Percentiles rank a stretch among this genome's conserved stretches.
Evolutionary conservation across 2,329 filamentous ascomycete genomes (phyloP).

Genomic region (Knufia fluminis): DNA sequence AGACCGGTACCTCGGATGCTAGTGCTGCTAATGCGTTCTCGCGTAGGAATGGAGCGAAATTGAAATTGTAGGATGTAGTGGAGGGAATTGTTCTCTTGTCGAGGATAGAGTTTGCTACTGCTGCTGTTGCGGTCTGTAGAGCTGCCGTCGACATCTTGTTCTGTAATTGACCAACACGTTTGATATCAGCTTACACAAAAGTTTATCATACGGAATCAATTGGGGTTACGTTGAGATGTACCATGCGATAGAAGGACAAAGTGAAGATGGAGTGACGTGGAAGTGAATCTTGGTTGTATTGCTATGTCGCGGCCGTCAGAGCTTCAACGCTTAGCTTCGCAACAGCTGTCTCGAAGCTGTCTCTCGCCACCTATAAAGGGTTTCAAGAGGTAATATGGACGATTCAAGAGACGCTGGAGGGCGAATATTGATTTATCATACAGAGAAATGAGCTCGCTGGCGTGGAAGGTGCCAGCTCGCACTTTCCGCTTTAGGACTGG

Average conservation of each 20-base stretch:
- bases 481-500: too few relatives aligned
- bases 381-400: too few relatives aligned
- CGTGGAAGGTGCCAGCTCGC: neutral
- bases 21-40: conserved; percentile 77
- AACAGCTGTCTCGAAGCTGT: neutral
- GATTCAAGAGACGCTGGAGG: neutral
- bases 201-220: neutral
- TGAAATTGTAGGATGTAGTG: conserved; percentile 56
- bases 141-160: conserved; percentile 2
- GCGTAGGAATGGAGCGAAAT: conserved; percentile 77
- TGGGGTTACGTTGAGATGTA: too few relatives aligned
- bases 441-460: too few relatives aligned
- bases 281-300: neutral
- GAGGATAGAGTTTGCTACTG: conserved; percentile 8
- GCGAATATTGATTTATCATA: too few relatives aligned
- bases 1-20: conserved; percentile 66
- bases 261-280: neutral
- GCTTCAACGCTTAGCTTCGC: neutral
- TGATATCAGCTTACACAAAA: neutral
- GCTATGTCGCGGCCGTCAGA: neutral
- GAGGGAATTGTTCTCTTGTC: conserved; percentile 25
- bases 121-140: conserved; percentile 8
- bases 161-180: too few relatives aligned
- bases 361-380: neutral
- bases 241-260: neutral